These are phyloP conservation scores for Tricholoma hemisulphureum DNA, from an alignment of 768 basidiomycete genomes.

Conservation along the genomic window DNA sequence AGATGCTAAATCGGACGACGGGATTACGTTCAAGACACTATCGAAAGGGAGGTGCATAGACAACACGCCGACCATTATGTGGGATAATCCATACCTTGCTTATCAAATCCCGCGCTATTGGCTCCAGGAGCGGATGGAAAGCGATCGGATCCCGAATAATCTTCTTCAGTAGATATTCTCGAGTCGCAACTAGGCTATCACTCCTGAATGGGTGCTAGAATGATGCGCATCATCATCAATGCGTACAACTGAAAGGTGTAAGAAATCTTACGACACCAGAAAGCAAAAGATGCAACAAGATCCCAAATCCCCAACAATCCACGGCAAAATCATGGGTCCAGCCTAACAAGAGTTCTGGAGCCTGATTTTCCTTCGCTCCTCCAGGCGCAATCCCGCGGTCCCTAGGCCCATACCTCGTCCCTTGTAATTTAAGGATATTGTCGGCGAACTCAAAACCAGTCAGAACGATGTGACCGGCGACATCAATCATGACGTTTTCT, in stretches of 20 bases:
- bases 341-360: constrained; percentile 54
- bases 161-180: constrained; percentile 29
- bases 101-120: constrained; percentile 43
- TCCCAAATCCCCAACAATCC: constrained; percentile 62
- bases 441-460: neutral
- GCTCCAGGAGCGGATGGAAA: constrained; percentile 27
- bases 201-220: constrained; percentile 42
- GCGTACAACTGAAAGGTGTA: neutral
- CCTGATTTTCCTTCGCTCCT: constrained; percentile 32
- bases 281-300: constrained; percentile 50
- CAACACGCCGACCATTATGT: neutral
- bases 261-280: constrained; percentile 40
- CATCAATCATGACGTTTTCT: constrained; percentile 42
- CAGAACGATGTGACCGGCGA: constrained; percentile 42
- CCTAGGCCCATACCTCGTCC: constrained; percentile 5
- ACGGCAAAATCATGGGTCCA: constrained; percentile 53
- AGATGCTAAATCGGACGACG: constrained; percentile 39
- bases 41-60: neutral
- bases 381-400: neutral
- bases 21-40: constrained; percentile 62
- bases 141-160: constrained; percentile 33
- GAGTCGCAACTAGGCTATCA: constrained; percentile 18
- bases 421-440: constrained; percentile 12
- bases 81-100: constrained; percentile 43
- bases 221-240: neutral